phyloP scores from a whole-genome alignment of 2,329 filamentous ascomycete genomes.

The Nothophaeocryptopus gaeumannii region DNA sequence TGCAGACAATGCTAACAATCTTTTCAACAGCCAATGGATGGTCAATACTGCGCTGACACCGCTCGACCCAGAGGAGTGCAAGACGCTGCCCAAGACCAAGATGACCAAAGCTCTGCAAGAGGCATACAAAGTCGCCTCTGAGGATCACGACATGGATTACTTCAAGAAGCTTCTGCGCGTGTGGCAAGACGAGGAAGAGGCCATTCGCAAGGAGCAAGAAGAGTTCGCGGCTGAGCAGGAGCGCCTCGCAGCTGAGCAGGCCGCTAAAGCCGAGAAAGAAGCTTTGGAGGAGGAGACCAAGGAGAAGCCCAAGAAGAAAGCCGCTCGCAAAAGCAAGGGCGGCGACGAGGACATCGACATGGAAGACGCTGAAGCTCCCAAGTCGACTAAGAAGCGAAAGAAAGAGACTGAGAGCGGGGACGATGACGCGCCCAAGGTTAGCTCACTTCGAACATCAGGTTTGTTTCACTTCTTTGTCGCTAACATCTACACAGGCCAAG shows the following conservation, averaged over 20 bases:
- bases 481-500: conserved; percentile 42
- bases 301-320: conserved; percentile 48
- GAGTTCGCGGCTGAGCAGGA: conserved; percentile 41
- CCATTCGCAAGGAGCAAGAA: conserved; percentile 30
- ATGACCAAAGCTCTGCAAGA: conserved; percentile 74
- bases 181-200: conserved; percentile 55
- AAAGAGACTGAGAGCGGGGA: conserved; percentile 59
- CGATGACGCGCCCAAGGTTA: conserved; percentile 66
- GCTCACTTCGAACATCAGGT: conserved; percentile 6
- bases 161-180: conserved; percentile 75
- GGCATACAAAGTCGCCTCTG: conserved; percentile 76
- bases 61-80: conserved; percentile 66
- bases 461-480: conserved; percentile 5
- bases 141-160: conserved; percentile 72
- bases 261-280: conserved; percentile 43
- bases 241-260: conserved; percentile 37
- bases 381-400: conserved; percentile 76
- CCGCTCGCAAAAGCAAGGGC: conserved; percentile 33
- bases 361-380: conserved; percentile 61
- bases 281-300: conserved; percentile 47
- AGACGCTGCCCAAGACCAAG: conserved; percentile 70
- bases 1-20: neutral
- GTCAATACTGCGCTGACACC: conserved; percentile 78
- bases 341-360: conserved; percentile 51
- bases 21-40: conserved; percentile 73